Conservation (phyloP, 2,329 filamentous ascomycete genomes). For the Aspergillus tanneri region DNA sequence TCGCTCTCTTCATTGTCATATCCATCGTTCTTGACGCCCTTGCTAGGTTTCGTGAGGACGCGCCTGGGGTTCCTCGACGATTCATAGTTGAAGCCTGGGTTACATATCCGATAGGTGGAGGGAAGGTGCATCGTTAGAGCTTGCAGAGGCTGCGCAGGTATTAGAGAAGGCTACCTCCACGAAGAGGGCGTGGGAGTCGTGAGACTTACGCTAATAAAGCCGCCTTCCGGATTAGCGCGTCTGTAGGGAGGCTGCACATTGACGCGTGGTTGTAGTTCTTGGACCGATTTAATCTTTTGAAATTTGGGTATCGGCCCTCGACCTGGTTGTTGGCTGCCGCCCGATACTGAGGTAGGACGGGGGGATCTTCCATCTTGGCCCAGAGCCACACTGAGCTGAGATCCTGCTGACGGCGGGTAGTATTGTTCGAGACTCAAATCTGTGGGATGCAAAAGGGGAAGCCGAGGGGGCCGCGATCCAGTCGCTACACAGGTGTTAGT, state of each 20-base stretch:
- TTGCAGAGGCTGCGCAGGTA: slow-evolving; percentile 72
- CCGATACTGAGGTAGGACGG: slow-evolving; percentile 45
- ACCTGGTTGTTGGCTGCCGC: slow-evolving; percentile 49
- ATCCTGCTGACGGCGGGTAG: slow-evolving; percentile 69
- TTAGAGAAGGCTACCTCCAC: slow-evolving; percentile 22
- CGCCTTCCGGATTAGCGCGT: slow-evolving; percentile 91
- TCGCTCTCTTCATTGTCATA: slow-evolving; percentile 99
- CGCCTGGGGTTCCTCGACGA: slow-evolving; percentile 93
- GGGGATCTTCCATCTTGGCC: slow-evolving; percentile 54
- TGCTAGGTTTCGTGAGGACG: slow-evolving; percentile 96
- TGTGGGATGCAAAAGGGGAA: slow-evolving; percentile 70
- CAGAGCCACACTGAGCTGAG: slow-evolving; percentile 68
- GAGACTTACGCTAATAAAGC: slow-evolving; percentile 85
- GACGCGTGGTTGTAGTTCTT: slow-evolving; percentile 77
- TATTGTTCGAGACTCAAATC: slow-evolving; percentile 67
- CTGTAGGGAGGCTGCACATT: slow-evolving; percentile 87
- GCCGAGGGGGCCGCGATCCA: slow-evolving; percentile 59
- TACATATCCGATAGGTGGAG: slow-evolving; percentile 96
- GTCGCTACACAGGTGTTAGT: slow-evolving; percentile 36
- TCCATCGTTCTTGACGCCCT: slow-evolving; percentile 96
- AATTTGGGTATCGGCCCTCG: slow-evolving; percentile 83
- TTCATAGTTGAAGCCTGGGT: slow-evolving; percentile 97
- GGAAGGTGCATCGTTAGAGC: slow-evolving; percentile 90
- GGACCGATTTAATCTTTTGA: slow-evolving; percentile 68
- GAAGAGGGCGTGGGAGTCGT: neutral